A percentile compares a stretch with the other conserved stretches of the same genome.
phyloP scores from a whole-genome alignment of 1,284 basidiomycete species.

The Cryptococcus sp. region DNA sequence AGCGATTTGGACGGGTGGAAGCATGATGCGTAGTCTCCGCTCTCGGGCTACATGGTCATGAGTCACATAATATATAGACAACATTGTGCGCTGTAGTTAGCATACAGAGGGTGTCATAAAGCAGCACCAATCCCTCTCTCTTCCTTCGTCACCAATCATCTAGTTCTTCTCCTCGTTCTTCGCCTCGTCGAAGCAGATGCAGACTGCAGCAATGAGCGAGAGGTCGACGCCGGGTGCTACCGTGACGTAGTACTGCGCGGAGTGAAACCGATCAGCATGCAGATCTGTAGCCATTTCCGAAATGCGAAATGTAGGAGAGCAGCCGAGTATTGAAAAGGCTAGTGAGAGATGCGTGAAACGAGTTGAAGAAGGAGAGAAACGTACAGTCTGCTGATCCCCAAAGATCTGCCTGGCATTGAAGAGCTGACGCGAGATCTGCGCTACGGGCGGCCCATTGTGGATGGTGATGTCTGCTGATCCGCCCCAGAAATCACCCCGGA shows the following conservation, averaged over 20 bases:
- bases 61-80: too few species aligned
- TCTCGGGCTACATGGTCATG: too few species aligned
- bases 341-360: neutral
- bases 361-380: constrained; percentile 10
- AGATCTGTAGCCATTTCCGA: too few species aligned
- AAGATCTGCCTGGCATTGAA: constrained; percentile 42
- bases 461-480: constrained; percentile 40
- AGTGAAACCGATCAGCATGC: neutral
- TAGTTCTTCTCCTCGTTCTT: constrained; percentile 33
- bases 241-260: constrained; percentile 47
- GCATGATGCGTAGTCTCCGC: constrained; percentile 17
- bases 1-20: constrained; percentile 37
- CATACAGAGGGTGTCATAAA: too few species aligned
- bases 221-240: constrained; percentile 56
- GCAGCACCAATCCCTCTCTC: too few species aligned
- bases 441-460: constrained; percentile 38
- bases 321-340: too few species aligned
- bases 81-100: too few species aligned
- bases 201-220: constrained; percentile 53
- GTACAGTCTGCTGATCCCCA: constrained; percentile 44
- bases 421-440: constrained; percentile 44
- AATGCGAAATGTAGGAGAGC: too few species aligned
- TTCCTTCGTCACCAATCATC: neutral
- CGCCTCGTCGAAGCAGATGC: constrained; percentile 55
- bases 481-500: constrained; percentile 47